Conservation (phyloP, 2,329 filamentous ascomycete genomes). For the Leptodontidium sp. region DNA sequence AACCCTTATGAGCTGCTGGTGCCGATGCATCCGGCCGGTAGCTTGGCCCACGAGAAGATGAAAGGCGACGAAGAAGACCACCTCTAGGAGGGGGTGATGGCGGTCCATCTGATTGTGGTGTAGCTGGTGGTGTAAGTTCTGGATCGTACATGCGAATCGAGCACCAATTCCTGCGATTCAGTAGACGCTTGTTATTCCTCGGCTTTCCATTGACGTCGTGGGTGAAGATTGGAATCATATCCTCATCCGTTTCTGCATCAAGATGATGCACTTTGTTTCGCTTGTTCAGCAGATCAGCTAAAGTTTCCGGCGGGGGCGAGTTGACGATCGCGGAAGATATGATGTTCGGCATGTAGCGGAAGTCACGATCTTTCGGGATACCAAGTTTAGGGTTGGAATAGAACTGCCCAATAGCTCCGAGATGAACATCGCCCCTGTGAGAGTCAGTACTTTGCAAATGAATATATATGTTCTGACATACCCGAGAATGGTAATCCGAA, state of each 20-base stretch:
- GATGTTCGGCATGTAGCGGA: slow-evolving; percentile 96
- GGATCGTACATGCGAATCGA: slow-evolving; percentile 87
- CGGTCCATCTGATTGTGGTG: slow-evolving; percentile 62
- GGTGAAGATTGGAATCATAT: slow-evolving; percentile 93
- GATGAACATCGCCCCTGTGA: slow-evolving; percentile 85
- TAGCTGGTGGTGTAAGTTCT: slow-evolving; percentile 75
- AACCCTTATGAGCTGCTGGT: slow-evolving; percentile 38
- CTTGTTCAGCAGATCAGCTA: slow-evolving; percentile 93
- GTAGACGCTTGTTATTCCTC: slow-evolving; percentile 88
- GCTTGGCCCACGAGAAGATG: slow-evolving; percentile 45
- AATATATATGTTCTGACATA: slow-evolving; percentile 44
- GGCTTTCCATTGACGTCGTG: slow-evolving; percentile 89
- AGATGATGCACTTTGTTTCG: slow-evolving; percentile 83
- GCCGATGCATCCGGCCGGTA: slow-evolving; percentile 44
- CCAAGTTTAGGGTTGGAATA: slow-evolving; percentile 87
- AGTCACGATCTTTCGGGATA: slow-evolving; percentile 87
- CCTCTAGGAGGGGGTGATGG: slow-evolving; percentile 46
- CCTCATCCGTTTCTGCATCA: slow-evolving; percentile 83
- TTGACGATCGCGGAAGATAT: slow-evolving; percentile 96
- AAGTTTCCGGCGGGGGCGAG: slow-evolving; percentile 83
- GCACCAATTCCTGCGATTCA: slow-evolving; percentile 95
- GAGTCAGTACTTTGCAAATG: slow-evolving; percentile 34
- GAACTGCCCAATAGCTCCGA: slow-evolving; percentile 92
- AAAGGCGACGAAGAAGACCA: slow-evolving; percentile 45
- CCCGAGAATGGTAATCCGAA: slow-evolving; percentile 89